Evolutionary conservation across 495 filamentous ascomycete genomes (phyloP).

Genomic region (Penicillium canescens): DNA sequence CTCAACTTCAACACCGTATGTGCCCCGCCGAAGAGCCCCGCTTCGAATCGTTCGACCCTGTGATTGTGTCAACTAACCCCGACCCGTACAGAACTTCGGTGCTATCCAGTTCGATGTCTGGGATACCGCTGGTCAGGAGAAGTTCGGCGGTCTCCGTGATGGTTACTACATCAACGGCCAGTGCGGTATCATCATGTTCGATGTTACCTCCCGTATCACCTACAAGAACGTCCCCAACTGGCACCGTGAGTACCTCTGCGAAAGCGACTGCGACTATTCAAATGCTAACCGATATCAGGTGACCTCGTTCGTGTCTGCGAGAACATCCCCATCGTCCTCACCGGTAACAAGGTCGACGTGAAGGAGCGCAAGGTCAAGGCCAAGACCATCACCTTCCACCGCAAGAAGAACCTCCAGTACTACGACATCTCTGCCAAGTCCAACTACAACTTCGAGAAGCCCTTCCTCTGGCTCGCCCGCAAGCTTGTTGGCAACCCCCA

Average conservation of each 20-base stretch:
- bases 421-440: slow-evolving; percentile 99
- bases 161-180: slow-evolving; percentile 99
- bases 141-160: slow-evolving; percentile 99
- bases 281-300: slow-evolving; percentile 54
- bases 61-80: slow-evolving; percentile 40
- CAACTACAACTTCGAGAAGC: slow-evolving; percentile 99
- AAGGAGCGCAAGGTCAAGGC: slow-evolving; percentile 99
- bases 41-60: slow-evolving; percentile 20
- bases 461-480: slow-evolving; percentile 98
- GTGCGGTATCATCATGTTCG: slow-evolving; percentile 99
- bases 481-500: slow-evolving; percentile 94
- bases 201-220: slow-evolving; percentile 99
- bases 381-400: slow-evolving; percentile 99
- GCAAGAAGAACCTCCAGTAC: slow-evolving; percentile 99
- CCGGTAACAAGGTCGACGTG: slow-evolving; percentile 99
- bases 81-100: slow-evolving; percentile 75
- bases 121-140: slow-evolving; percentile 99
- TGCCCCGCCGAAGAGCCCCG: slow-evolving; percentile 47
- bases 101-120: slow-evolving; percentile 99
- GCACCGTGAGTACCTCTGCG: slow-evolving; percentile 78
- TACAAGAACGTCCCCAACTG: slow-evolving; percentile 99
- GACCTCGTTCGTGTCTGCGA: slow-evolving; percentile 99
- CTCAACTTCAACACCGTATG: slow-evolving; percentile 91
- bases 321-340: slow-evolving; percentile 98
- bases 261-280: neutral